A percentile compares a stretch with the other conserved stretches of the same genome.
Evolutionary conservation across 768 basidiomycete genomes (phyloP).

Genomic region (Hydnomerulius pinastri): DNA sequence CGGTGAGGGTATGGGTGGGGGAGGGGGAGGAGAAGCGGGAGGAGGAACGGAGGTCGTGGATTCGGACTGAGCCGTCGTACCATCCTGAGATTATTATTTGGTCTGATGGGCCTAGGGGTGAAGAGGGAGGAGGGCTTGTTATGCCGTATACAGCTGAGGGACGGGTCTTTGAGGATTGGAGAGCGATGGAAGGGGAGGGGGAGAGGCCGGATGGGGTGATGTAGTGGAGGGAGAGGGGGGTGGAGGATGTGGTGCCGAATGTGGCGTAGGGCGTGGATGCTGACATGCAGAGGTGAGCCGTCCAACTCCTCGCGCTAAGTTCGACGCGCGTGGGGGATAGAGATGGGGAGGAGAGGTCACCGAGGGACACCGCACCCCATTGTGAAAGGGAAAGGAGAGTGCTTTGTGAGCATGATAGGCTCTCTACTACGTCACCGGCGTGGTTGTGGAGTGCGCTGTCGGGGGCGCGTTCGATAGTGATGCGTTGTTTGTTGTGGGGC

Average conservation of each 20-base stretch:
- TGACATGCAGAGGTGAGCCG: constrained; percentile 53
- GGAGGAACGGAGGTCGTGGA: constrained; percentile 71
- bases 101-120: constrained; percentile 70
- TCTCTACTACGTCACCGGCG: constrained; percentile 54
- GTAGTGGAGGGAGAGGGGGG: constrained; percentile 58
- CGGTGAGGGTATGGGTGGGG: constrained; percentile 24
- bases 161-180: constrained; percentile 40
- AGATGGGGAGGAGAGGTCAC: constrained; percentile 25
- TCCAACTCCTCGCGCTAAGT: constrained; percentile 62
- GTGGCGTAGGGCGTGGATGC: constrained; percentile 61
- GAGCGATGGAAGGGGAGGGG: constrained; percentile 46
- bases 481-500: constrained; percentile 5
- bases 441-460: constrained; percentile 34
- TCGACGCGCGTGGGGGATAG: constrained; percentile 36
- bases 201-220: constrained; percentile 51
- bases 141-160: constrained; percentile 75
- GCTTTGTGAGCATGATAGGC: constrained; percentile 48
- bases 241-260: constrained; percentile 61
- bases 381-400: constrained; percentile 60
- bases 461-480: constrained; percentile 23
- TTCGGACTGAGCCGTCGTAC: constrained; percentile 75
- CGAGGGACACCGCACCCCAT: constrained; percentile 48
- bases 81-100: constrained; percentile 77
- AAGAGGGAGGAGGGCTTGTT: constrained; percentile 56
- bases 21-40: constrained; percentile 18